Conservation (phyloP, 345 rosid genomes). For the Acer negundo region DNA sequence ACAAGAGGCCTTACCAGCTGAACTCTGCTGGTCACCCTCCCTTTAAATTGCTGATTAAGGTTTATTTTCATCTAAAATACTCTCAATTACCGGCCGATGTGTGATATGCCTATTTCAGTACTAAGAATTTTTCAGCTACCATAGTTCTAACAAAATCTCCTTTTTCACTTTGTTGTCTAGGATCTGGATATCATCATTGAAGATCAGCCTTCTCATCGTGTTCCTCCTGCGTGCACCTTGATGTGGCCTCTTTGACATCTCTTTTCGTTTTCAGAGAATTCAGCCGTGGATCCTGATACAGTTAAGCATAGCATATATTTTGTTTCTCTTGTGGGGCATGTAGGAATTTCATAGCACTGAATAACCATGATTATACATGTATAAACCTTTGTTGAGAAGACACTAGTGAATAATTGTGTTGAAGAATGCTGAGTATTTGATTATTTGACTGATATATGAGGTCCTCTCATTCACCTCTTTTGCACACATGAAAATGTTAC, state of each 20-base stretch:
- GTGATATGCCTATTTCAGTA: neutral
- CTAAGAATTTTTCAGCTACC: neutral
- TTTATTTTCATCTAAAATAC: no score
- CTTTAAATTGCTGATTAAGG: no score
- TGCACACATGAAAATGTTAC: no score
- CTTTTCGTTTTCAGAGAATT: neutral
- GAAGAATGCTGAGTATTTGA: neutral
- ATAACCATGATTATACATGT: conserved; percentile 1
- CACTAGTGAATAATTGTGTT: neutral
- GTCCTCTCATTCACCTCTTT: neutral
- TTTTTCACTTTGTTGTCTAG: neutral
- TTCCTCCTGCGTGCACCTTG: neutral
- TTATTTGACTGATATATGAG: neutral
- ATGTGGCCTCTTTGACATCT: neutral
- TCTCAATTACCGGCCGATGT: no score
- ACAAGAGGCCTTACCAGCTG: no score
- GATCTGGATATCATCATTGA: neutral
- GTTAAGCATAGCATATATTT: neutral
- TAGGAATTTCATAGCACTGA: no score
- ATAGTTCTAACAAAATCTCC: neutral
- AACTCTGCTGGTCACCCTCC: no score
- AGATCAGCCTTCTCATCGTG: neutral
- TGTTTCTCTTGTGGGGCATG: conserved; percentile 7
- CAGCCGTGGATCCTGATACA: neutral
- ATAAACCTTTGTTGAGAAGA: neutral